Conservation (phyloP, 306 rosid species). For the Rosa chinensis region DNA sequence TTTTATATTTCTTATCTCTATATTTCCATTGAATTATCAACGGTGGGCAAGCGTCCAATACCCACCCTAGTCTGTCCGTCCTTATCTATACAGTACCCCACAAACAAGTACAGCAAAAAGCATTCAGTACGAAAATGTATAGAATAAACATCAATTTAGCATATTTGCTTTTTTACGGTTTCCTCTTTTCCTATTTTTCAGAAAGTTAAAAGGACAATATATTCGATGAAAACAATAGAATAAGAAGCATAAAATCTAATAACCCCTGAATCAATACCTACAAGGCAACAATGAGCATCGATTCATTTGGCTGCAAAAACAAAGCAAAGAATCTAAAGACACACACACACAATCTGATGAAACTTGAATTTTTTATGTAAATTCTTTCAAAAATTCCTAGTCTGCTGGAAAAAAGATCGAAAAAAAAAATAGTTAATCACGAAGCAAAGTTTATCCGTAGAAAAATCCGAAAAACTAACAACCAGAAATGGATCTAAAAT, state of each 20-base stretch:
- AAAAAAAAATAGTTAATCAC: not conserved
- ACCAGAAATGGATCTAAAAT: not conserved
- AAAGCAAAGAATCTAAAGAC: not conserved
- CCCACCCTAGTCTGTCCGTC: not conserved
- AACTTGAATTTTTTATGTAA: not conserved
- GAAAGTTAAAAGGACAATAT: not conserved
- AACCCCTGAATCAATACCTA: no score
- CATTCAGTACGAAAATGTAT: not conserved
- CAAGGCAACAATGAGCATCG: not conserved
- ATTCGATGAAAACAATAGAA: constrained; percentile 16
- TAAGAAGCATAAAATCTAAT: not conserved
- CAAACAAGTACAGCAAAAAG: not conserved
- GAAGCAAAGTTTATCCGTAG: not conserved
- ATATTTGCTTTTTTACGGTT: not conserved
- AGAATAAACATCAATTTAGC: not conserved
- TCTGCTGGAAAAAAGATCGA: not conserved
- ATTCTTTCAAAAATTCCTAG: not conserved
- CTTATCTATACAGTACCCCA: not conserved
- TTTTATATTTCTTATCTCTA: not conserved
- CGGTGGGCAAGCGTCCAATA: constrained; percentile 1
- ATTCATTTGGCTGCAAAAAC: not conserved
- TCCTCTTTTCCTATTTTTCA: not conserved
- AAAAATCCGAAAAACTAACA: not conserved
- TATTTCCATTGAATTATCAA: not conserved
- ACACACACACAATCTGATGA: not conserved